These are phyloP conservation scores for Herpetospermum pedunculosum DNA, from an alignment of 306 rosid species.

Conservation along the genomic window DNA sequence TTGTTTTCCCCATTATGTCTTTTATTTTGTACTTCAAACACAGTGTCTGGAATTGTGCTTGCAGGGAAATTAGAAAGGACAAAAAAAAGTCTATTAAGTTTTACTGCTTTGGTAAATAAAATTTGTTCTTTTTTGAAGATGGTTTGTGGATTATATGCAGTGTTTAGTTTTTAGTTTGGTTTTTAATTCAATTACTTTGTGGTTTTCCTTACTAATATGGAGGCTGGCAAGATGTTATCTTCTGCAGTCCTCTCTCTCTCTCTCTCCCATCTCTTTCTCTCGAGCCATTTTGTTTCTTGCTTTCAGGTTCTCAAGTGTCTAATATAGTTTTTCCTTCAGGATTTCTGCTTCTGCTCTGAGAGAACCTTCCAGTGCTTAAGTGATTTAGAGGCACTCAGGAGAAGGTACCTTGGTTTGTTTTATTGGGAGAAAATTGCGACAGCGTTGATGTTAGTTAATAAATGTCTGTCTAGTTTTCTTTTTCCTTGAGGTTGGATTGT, in stretches of 20 bases:
- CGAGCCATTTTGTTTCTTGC: slow-evolving; percentile 17
- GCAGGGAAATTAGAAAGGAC: slow-evolving; percentile 19
- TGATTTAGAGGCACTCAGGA: slow-evolving; percentile 87
- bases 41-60: slow-evolving; percentile 32
- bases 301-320: slow-evolving; percentile 63
- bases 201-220: neutral
- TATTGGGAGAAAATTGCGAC: slow-evolving; percentile 64
- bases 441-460: slow-evolving; percentile 21
- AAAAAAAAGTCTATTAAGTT: slow-evolving; percentile 14
- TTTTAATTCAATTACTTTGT: neutral
- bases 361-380: slow-evolving; percentile 83
- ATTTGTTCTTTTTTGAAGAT: slow-evolving; percentile 11
- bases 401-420: slow-evolving; percentile 98
- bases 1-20: slow-evolving; percentile 7
- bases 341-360: slow-evolving; percentile 63
- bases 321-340: slow-evolving; percentile 91
- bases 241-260: slow-evolving; percentile 5
- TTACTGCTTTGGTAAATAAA: neutral
- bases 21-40: slow-evolving; percentile 41
- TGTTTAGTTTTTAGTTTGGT: neutral
- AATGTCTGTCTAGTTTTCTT: slow-evolving; percentile 12
- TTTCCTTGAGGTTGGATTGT: neutral
- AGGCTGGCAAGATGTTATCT: slow-evolving; percentile 6
- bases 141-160: neutral
- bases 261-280: slow-evolving; percentile 17